Evolutionary conservation across 148 eudicot genomes (phyloP), one percentile per base, ranked within the genome.

Genomic region (Hydrangea macrophylla): DNA sequence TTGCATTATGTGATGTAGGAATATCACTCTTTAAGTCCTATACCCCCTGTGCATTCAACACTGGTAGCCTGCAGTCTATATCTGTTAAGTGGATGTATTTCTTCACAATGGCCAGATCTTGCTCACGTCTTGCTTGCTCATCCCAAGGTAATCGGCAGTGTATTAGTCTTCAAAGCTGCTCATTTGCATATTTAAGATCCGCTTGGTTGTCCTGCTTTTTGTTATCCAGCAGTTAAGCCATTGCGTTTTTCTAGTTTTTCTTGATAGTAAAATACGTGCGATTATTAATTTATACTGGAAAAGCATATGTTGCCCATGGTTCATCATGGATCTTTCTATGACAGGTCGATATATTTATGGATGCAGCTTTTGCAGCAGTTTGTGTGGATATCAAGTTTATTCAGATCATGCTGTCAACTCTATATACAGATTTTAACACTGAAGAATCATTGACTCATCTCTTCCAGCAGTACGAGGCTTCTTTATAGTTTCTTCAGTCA

Each of bases 391-490:
- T 91, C 53, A 81, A 77, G 69, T 80, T 80, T 75, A 89, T 94
- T 69, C 91, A 78, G 65, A 64, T 71, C 56, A 89, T 68, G 76
- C 42, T 91, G 72, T 86, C 88, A 55, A 74, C 80, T 79, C 75
- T 77, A 64, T 67, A 55, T 67, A 72, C 67, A 62, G 80, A 78
- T 44, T 39, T 53, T 72, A 75, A 62, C 55, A 70, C 67, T 73
- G 92, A 84, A 65, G 83, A 69, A 74, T 59, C 70, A 27, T 73
- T 90, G 56, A 71, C 70, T 55, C 79, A 74, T 78, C 77, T 80
- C 62, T 94, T 92, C 84, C 90, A 80, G 78, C 97, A 88, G 68
- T 90, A 96, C 70, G 98, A 94, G 81, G 91, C 89, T 81, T 87
- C 98, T 68, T 77, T 90, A 71, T 91, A 90, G 82, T 86, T 90